Evolutionary conservation across 148 eudicot genomes (phyloP), one percentile per base, ranked within the genome.

Genomic region (Rhododendron simsii): DNA sequence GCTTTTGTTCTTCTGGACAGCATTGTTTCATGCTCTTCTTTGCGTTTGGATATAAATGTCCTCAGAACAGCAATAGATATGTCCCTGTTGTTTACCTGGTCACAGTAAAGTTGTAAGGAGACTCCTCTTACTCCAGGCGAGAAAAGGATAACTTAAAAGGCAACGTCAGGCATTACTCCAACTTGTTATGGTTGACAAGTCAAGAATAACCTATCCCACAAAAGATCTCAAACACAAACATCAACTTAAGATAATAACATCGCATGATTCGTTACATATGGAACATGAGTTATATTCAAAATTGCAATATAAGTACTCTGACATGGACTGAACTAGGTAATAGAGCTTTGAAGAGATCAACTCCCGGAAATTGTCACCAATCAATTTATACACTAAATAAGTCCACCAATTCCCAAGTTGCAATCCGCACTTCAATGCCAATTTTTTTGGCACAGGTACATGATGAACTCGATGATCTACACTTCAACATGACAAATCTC

Each of bases 61-160:
- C 99, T 91, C 90, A 95, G 85, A 87, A 98, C 98, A 83, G 99
- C 99, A 89, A 98, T 94, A 50, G 99, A 95, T 81, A 98, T 86
- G 88, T 95, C 98, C 84, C 99, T 91, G 88, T 98, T 98, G 81
- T 95, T 95, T 81, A 98, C 99, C 98, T 98, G 93, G 80, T 83
- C 84, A 65, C 51, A 86, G 3, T 35, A 81, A 78, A 67, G 45
- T 84, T 63, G 81, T 26, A n/a, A 73, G 85, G 26, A 76, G 86
- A 74, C 11, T 51, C 65, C 71, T 75, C 81, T 18, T 53, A 74
- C 23, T 75, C 86, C 37, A 76, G 67, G 21, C 13, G 13, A 73
- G 5, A 84, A 55, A 35, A 39, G 30, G 26, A 76, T 33, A 35
- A 84, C 35, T 69, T 55, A 15, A 65, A 35, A 84, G 45, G 76